Conservation (phyloP, 768 basidiomycete species). For the Termitomyces sp. region DNA sequence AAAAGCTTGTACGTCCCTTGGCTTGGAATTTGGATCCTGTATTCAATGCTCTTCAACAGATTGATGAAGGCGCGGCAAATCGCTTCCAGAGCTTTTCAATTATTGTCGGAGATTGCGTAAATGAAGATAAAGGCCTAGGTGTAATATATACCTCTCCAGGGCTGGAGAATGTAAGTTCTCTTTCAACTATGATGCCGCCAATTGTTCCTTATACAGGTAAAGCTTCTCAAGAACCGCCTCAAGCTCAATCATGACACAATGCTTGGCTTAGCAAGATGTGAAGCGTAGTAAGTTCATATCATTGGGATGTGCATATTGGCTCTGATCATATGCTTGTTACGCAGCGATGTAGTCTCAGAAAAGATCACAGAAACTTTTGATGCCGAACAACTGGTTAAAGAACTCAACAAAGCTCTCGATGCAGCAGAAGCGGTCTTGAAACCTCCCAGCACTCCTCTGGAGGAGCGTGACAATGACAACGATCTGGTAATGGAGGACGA, state of each 20-base stretch:
- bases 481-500: not conserved
- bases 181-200: not conserved
- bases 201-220: not conserved
- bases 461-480: not conserved
- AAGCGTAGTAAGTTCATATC: not conserved
- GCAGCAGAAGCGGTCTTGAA: not conserved
- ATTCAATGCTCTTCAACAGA: not conserved
- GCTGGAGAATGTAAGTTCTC: not conserved
- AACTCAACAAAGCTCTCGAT: not conserved
- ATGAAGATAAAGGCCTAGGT: not conserved
- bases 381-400: not conserved
- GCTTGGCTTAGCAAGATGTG: not conserved
- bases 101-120: not conserved
- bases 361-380: not conserved
- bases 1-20: not conserved
- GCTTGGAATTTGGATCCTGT: not conserved
- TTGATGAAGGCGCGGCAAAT: not conserved
- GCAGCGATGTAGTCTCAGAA: not conserved
- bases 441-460: not conserved
- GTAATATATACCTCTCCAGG: not conserved
- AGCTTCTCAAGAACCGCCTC: not conserved
- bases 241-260: not conserved
- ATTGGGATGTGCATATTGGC: not conserved
- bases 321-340: not conserved
- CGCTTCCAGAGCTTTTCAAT: not conserved